phyloP scores from a whole-genome alignment of 2,329 filamentous ascomycete species.

The Verticillium nubilum region DNA sequence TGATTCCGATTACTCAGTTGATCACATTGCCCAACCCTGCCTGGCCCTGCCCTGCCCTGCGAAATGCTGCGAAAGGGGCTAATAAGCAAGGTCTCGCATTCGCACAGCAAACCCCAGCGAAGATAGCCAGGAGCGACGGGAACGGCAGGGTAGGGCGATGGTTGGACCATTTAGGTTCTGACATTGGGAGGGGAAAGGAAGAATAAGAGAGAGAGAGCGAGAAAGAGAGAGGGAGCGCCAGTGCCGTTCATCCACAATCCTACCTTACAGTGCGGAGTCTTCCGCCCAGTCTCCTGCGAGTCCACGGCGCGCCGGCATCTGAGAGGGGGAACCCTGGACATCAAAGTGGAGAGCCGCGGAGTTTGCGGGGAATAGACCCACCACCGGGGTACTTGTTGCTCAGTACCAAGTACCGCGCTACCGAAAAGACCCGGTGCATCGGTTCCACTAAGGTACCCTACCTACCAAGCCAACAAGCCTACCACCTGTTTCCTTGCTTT shows the following conservation, averaged over 20 bases:
- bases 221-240: not conserved
- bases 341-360: not conserved
- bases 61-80: no score
- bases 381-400: not conserved
- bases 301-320: not conserved
- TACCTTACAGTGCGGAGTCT: not conserved
- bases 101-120: no score
- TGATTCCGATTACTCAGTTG: not conserved
- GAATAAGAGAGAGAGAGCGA: not conserved
- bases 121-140: not conserved
- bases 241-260: not conserved
- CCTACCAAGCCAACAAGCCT: no score
- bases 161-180: not conserved
- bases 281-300: not conserved
- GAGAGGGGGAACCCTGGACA: not conserved
- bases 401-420: not conserved
- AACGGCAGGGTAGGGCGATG: not conserved
- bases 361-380: slow-evolving; percentile 1
- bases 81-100: no score
- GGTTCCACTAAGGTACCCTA: no score
- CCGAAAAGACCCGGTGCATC: not conserved
- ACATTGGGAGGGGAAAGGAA: not conserved
- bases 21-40: no score
- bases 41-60: not conserved
- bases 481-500: not conserved